Percentiles rank a stretch among this genome's conserved stretches.
These are phyloP conservation scores for Dictyostelium discoideum DNA, from an alignment of 78 protist genomes.

Conservation along the genomic window DNA sequence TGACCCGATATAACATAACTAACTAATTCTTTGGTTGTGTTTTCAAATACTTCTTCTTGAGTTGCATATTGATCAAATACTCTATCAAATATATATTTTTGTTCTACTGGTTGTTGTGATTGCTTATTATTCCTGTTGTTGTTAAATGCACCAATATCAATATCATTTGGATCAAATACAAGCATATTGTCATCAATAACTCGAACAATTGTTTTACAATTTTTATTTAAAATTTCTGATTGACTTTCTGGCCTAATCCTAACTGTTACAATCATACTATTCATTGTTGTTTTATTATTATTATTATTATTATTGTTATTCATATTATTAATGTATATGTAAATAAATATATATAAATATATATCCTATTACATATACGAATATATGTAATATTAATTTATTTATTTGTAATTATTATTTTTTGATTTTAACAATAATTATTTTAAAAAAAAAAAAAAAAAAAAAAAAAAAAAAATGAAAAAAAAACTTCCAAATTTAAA, in stretches of 20 bases:
- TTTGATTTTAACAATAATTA: no score
- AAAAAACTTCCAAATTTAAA: no score
- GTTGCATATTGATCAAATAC: constrained; percentile 73
- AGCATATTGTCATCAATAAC: constrained; percentile 69
- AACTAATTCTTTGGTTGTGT: constrained; percentile 64
- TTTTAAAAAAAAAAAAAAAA: no score
- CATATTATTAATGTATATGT: no score
- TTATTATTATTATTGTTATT: not conserved
- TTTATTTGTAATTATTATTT: not conserved
- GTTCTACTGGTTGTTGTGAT: constrained; percentile 24
- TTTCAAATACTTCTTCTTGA: constrained; percentile 76
- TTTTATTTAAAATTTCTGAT: constrained; percentile 31
- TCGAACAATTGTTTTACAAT: constrained; percentile 7
- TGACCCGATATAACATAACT: constrained; percentile 84
- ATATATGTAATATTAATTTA: not conserved
- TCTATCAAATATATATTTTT: constrained; percentile 63
- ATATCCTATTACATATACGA: not conserved
- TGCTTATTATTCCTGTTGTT: not conserved
- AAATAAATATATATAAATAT: no score
- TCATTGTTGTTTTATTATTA: not conserved
- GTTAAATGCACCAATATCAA: not conserved
- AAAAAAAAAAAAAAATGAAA: no score
- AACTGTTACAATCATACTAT: not conserved
- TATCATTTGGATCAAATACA: constrained; percentile 52
- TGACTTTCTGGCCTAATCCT: constrained; percentile 69